A percentile compares a stretch with the other conserved stretches of the same genome.
Evolutionary conservation across 2,329 filamentous ascomycete genomes (phyloP).

Genomic region (Fusarium udum): DNA sequence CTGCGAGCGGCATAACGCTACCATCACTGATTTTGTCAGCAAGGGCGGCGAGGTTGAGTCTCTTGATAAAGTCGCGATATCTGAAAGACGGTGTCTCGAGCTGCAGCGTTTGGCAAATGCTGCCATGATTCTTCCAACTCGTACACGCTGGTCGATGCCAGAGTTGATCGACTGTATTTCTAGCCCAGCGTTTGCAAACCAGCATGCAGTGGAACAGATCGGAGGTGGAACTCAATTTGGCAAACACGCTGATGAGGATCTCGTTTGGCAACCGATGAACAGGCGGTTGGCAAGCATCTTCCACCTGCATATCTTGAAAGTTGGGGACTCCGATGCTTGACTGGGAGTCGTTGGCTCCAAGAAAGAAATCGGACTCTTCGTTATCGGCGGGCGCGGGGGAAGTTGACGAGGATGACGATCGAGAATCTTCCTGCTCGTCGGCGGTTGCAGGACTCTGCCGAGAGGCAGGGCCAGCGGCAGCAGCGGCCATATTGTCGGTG

Average conservation of each 20-base stretch:
- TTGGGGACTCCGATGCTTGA: constrained; percentile 88
- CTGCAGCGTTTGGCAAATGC: constrained; percentile 81
- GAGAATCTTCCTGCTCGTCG: constrained; percentile 61
- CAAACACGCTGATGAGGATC: constrained; percentile 91
- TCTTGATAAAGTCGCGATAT: constrained; percentile 90
- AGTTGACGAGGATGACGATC: constrained; percentile 74
- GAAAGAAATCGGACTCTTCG: constrained; percentile 94
- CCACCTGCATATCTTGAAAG: constrained; percentile 77
- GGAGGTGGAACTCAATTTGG: constrained; percentile 77
- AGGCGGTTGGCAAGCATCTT: constrained; percentile 76
- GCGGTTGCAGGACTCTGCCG: constrained; percentile 38
- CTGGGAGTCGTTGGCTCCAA: constrained; percentile 88
- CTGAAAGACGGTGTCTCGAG: constrained; percentile 81
- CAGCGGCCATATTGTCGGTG: constrained; percentile 38
- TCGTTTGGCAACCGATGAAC: constrained; percentile 90
- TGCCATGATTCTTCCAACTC: constrained; percentile 82
- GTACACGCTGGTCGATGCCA: constrained; percentile 96
- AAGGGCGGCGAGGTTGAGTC: constrained; percentile 87
- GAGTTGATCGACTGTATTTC: constrained; percentile 89
- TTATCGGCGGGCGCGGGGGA: constrained; percentile 81
- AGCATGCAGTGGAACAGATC: constrained; percentile 91
- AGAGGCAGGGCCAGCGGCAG: constrained; percentile 24
- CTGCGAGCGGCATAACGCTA: constrained; percentile 80
- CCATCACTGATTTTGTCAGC: constrained; percentile 84
- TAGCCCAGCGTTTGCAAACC: constrained; percentile 93